Evolutionary conservation across 768 basidiomycete species (phyloP).

Genomic region (Leucocoprinus sp.): DNA sequence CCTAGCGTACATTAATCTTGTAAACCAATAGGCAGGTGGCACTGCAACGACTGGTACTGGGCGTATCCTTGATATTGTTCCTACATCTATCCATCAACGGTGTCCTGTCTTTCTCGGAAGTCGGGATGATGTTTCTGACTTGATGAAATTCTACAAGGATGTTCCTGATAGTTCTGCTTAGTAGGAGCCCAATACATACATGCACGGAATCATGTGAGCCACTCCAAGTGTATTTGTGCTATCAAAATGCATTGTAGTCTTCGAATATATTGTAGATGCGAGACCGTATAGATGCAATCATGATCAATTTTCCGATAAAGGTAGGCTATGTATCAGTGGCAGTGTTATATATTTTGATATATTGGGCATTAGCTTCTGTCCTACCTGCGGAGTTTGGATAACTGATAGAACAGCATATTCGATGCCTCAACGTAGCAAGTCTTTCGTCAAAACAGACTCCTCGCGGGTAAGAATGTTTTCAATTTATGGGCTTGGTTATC

Average conservation of each 20-base stretch:
- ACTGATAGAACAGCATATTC: background rate
- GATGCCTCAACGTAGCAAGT: conserved; percentile 21
- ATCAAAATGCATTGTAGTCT: background rate
- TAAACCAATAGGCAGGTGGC: conserved; percentile 79
- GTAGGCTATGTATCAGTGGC: background rate
- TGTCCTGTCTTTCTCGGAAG: conserved; percentile 91
- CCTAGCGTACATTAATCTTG: background rate
- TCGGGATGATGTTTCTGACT: conserved; percentile 85
- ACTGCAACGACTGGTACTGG: conserved; percentile 93
- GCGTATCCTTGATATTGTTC: conserved; percentile 85
- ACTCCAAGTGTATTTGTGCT: background rate
- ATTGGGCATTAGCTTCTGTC: background rate
- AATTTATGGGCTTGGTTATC: background rate
- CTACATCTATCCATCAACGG: conserved; percentile 84
- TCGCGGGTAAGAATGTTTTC: conserved; percentile 16
- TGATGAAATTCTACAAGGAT: conserved; percentile 78
- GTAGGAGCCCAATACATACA: background rate
- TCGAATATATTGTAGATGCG: background rate
- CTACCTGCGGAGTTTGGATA: too few species aligned
- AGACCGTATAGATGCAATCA: background rate
- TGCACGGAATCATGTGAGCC: background rate
- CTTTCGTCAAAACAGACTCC: conserved; percentile 9
- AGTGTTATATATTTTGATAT: background rate
- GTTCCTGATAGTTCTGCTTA: conserved; percentile 18
- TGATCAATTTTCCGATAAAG: conserved; percentile 1